These are phyloP conservation scores for Debaryomyces singareniensis DNA, from an alignment of 1,139 yeast genomes.

Conservation along the genomic window DNA sequence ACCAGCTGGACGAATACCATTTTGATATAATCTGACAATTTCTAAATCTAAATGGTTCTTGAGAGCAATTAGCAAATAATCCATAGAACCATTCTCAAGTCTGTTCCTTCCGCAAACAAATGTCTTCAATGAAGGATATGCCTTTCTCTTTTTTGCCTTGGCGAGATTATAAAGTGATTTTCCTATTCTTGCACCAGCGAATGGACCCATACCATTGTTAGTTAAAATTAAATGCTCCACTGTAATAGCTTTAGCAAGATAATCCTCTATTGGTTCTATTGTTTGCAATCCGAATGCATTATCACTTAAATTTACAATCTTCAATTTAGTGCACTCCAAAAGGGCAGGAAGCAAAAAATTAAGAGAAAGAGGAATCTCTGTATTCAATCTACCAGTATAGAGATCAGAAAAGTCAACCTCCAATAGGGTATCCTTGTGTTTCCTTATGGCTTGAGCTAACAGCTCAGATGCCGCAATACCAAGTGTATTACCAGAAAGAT, in stretches of 20 bases:
- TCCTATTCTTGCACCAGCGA: constrained; percentile 93
- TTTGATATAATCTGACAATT: constrained; percentile 80
- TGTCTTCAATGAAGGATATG: constrained; percentile 52
- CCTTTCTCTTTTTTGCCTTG: constrained; percentile 46
- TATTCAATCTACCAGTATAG: constrained; percentile 89
- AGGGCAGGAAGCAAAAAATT: constrained; percentile 67
- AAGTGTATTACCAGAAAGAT: constrained; percentile 87
- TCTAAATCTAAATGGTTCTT: constrained; percentile 69
- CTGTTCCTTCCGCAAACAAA: constrained; percentile 96
- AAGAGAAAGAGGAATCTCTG: constrained; percentile 87
- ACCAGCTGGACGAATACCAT: constrained; percentile 95
- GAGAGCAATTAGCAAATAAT: constrained; percentile 69
- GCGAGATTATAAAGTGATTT: constrained; percentile 72
- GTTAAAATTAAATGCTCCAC: constrained; percentile 82
- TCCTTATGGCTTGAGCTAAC: constrained; percentile 55
- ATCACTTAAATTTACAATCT: constrained; percentile 79
- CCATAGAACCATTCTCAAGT: constrained; percentile 87
- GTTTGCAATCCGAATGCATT: constrained; percentile 97
- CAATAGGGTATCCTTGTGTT: constrained; percentile 42
- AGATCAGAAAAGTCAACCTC: constrained; percentile 85
- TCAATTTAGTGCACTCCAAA: constrained; percentile 59
- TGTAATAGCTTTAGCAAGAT: constrained; percentile 68
- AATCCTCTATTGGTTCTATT: constrained; percentile 79
- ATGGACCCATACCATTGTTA: constrained; percentile 97
- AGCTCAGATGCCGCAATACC: constrained; percentile 84